Conservation (phyloP, 106 monocot genomes). For the Narthecium ossifragum region DNA sequence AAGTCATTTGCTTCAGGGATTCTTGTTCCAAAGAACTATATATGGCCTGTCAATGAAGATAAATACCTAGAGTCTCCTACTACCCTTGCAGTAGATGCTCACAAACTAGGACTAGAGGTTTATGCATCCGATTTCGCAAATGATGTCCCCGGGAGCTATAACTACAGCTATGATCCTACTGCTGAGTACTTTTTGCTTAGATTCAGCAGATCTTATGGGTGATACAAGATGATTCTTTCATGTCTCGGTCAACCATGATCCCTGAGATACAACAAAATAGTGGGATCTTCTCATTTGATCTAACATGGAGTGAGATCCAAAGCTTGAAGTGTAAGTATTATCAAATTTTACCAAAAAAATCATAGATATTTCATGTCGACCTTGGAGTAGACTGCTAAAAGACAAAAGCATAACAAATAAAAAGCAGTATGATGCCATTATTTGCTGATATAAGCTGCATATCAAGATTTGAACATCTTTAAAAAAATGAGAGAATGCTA, state of each 20-base stretch:
- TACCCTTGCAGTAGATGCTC: conserved; percentile 66
- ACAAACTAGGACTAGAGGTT: conserved; percentile 68
- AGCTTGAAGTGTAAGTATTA: conserved; percentile 89
- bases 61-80: conserved; percentile 48
- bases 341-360: no score
- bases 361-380: no score
- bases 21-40: conserved; percentile 81
- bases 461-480: no score
- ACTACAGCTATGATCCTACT: conserved; percentile 82
- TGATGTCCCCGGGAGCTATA: conserved; percentile 71
- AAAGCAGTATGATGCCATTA: no score
- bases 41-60: conserved; percentile 71
- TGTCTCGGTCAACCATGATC: conserved; percentile 34
- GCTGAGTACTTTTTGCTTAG: conserved; percentile 86
- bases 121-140: conserved; percentile 79
- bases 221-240: conserved; percentile 47
- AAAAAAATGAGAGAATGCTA: no score
- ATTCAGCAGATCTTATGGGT: conserved; percentile 49
- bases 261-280: conserved; percentile 64
- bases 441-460: no score
- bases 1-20: conserved; percentile 81
- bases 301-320: conserved; percentile 83
- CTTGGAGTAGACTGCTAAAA: no score
- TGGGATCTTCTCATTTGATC: conserved; percentile 91
- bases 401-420: no score